Conservation (phyloP, 768 basidiomycete species). For the Tricholomella constricta region DNA sequence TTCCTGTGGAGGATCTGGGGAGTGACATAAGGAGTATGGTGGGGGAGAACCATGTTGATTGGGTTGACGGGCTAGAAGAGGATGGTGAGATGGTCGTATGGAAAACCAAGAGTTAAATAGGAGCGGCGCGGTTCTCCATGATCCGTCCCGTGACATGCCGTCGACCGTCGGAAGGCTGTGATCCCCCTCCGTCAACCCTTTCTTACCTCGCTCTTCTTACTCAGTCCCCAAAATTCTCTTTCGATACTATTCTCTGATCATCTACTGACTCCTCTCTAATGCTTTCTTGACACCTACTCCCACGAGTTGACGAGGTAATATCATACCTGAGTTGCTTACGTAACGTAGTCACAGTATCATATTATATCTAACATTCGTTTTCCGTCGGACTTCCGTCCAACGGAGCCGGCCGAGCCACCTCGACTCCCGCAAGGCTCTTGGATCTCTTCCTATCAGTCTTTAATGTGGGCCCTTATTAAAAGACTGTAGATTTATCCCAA, state of each 20-base stretch:
- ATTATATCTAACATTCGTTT: too few relatives aligned
- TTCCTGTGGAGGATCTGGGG: slow-evolving; percentile 88
- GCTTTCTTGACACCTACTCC: too few relatives aligned
- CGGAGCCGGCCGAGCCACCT: too few relatives aligned
- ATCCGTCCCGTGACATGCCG: slow-evolving; percentile 26
- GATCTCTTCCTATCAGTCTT: neutral
- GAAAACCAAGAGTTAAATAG: slow-evolving; percentile 21
- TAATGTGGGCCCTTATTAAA: neutral
- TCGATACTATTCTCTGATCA: too few relatives aligned
- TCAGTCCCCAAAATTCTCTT: too few relatives aligned
- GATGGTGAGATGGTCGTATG: slow-evolving; percentile 20
- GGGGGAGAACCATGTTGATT: slow-evolving; percentile 63
- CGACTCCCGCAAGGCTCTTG: neutral
- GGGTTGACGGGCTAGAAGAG: slow-evolving; percentile 15
- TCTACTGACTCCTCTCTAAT: too few relatives aligned
- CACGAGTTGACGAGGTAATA: too few relatives aligned
- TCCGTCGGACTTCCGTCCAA: slow-evolving; percentile 16
- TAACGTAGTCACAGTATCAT: too few relatives aligned
- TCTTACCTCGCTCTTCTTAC: too few relatives aligned
- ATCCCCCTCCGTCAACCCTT: too few relatives aligned
- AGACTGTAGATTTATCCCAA: neutral
- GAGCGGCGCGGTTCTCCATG: slow-evolving; percentile 18
- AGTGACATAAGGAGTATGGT: slow-evolving; percentile 83
- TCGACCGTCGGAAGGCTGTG: too few relatives aligned
- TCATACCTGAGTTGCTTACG: too few relatives aligned